Conservation (phyloP, 495 filamentous ascomycete genomes). For the Daldinia concentrica region DNA sequence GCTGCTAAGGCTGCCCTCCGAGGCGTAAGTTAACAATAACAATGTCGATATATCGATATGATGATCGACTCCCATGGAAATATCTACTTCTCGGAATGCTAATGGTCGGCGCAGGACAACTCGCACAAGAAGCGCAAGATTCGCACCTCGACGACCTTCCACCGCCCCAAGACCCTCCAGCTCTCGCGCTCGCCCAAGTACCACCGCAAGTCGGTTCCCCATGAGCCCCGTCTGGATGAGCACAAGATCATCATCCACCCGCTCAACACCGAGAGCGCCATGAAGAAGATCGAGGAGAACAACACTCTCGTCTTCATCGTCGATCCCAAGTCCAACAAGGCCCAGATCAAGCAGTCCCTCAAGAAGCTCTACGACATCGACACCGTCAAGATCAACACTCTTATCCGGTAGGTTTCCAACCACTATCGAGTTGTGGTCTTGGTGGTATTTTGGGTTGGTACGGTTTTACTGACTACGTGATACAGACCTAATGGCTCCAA, state of each 20-base stretch:
- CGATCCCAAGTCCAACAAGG: conserved; percentile 98
- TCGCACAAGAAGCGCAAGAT: conserved; percentile 92
- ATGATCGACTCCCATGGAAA: background rate
- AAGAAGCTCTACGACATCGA: conserved; percentile 99
- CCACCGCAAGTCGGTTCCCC: conserved; percentile 90
- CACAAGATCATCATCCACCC: conserved; percentile 85
- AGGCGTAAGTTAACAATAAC: conserved; percentile 70
- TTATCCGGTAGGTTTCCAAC: conserved; percentile 78
- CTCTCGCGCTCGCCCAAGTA: conserved; percentile 91
- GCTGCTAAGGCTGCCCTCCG: conserved; percentile 93
- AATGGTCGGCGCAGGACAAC: conserved; percentile 51
- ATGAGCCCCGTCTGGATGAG: conserved; percentile 89
- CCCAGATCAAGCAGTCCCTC: conserved; percentile 96
- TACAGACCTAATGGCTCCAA: conserved; percentile 91
- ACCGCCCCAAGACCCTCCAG: conserved; percentile 80
- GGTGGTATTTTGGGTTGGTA: background rate
- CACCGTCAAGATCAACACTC: conserved; percentile 97
- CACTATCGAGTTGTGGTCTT: background rate
- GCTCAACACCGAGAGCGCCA: conserved; percentile 97
- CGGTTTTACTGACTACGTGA: conserved; percentile 25
- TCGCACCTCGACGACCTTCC: conserved; percentile 92
- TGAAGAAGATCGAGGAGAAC: conserved; percentile 99
- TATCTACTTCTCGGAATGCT: conserved; percentile 6
- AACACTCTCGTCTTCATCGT: conserved; percentile 99
- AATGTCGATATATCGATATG: background rate